These are phyloP conservation scores for Blumeriella jaapii DNA, from an alignment of 2,329 filamentous ascomycete species.

Conservation along the genomic window DNA sequence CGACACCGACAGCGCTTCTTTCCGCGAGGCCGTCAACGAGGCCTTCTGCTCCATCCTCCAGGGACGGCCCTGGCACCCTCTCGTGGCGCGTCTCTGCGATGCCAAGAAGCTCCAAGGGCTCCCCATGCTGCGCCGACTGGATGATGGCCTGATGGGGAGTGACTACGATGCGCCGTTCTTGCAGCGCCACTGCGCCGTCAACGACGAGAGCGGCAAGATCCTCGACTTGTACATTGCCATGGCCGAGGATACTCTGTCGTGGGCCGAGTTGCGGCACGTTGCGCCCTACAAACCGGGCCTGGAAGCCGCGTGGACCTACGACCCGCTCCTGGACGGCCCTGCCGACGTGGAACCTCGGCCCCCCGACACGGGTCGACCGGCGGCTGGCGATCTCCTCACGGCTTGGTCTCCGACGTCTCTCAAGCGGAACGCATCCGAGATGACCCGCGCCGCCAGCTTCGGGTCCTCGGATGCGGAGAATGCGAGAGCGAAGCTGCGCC, in stretches of 20 bases:
- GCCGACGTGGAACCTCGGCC: constrained; percentile 16
- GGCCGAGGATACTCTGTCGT: constrained; percentile 41
- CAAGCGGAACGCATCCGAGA: constrained; percentile 42
- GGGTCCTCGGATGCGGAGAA: constrained; percentile 28
- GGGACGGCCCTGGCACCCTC: constrained; percentile 42
- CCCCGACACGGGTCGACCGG: constrained; percentile 22
- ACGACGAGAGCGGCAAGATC: constrained; percentile 41
- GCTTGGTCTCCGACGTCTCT: constrained; percentile 26
- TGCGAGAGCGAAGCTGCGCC: constrained; percentile 21
- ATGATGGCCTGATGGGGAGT: constrained; percentile 31
- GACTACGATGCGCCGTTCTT: constrained; percentile 42
- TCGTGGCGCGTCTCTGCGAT: constrained; percentile 48
- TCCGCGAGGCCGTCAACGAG: constrained; percentile 36
- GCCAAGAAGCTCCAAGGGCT: constrained; percentile 42
- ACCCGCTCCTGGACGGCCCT: constrained; percentile 37
- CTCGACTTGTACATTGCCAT: constrained; percentile 50
- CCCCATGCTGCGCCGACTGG: constrained; percentile 46
- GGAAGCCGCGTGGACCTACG: constrained; percentile 43
- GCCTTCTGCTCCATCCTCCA: constrained; percentile 40
- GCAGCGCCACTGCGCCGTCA: constrained; percentile 42
- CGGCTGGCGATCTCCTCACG: constrained; percentile 35
- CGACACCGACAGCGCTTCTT: constrained; percentile 37
- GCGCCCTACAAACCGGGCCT: constrained; percentile 40
- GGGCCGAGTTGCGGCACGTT: constrained; percentile 36
- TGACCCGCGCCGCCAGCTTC: constrained; percentile 38